phyloP scores from a whole-genome alignment of 129 eudicot species.

The Flaveria trinervia region DNA sequence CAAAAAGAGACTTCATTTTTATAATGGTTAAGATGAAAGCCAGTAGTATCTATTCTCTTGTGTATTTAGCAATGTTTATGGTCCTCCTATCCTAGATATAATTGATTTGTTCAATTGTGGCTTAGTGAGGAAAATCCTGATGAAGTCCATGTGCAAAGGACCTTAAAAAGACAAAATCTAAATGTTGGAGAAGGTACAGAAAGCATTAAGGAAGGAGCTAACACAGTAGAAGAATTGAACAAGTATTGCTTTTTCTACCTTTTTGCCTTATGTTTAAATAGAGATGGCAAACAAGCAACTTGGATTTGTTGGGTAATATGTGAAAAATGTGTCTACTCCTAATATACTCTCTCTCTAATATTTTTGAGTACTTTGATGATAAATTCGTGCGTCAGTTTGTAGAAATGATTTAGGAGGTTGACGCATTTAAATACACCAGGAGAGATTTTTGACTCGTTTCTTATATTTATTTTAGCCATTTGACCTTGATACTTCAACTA shows the following conservation, averaged over 20 bases:
- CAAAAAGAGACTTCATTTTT: slow-evolving; percentile 1
- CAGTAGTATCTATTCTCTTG: slow-evolving; percentile 17
- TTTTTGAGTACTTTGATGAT: neutral
- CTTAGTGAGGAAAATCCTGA: slow-evolving; percentile 51
- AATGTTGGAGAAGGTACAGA: slow-evolving; percentile 44
- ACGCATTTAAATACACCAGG: neutral
- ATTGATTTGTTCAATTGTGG: slow-evolving; percentile 23
- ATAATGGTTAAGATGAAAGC: slow-evolving; percentile 6
- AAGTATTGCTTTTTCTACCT: slow-evolving; percentile 34
- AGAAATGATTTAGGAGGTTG: neutral
- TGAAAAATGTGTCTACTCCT: neutral
- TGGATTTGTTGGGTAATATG: neutral
- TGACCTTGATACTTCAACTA: neutral
- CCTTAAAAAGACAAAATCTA: slow-evolving; percentile 33
- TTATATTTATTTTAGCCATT: neutral
- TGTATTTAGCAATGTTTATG: slow-evolving; percentile 22
- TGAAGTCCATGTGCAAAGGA: slow-evolving; percentile 32
- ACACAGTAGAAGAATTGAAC: slow-evolving; percentile 32
- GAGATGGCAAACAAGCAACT: neutral
- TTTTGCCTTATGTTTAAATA: neutral
- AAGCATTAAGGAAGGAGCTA: slow-evolving; percentile 32
- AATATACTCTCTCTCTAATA: neutral
- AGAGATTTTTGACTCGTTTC: neutral
- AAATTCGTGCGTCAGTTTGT: neutral
- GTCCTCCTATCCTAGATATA: slow-evolving; percentile 23